Evolutionary conservation across 495 filamentous ascomycete species (phyloP).

Genomic region (Penicillium verhagenii): DNA sequence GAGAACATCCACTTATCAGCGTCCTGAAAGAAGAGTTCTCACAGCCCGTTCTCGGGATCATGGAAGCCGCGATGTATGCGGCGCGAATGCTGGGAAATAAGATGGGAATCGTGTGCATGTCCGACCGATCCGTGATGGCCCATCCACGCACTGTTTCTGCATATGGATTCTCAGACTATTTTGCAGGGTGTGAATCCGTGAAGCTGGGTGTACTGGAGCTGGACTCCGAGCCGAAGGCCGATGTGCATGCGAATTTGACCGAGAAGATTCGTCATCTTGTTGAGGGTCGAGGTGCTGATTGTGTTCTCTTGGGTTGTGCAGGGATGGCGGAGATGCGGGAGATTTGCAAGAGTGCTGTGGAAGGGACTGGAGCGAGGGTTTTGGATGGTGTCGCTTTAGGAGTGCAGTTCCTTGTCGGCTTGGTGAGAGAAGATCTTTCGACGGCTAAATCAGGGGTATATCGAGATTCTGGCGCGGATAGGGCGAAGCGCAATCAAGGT

Average conservation of each 20-base stretch:
- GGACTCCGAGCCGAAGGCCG: not conserved
- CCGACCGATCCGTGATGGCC: not conserved
- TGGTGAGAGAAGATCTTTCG: slow-evolving; percentile 1
- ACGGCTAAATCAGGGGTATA: slow-evolving; percentile 7
- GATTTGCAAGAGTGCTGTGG: not conserved
- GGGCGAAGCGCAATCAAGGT: not conserved
- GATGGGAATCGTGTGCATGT: slow-evolving; percentile 2
- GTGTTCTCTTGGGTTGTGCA: slow-evolving; percentile 6
- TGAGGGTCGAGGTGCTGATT: not conserved
- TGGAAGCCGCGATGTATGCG: slow-evolving; percentile 7
- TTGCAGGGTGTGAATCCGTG: slow-evolving; percentile 1
- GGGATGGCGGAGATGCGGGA: slow-evolving; percentile 6
- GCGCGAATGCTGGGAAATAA: slow-evolving; percentile 3
- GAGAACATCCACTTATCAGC: not conserved
- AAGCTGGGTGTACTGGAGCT: slow-evolving; percentile 2
- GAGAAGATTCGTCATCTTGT: not conserved
- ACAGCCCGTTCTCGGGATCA: slow-evolving; percentile 3
- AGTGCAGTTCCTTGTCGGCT: slow-evolving; percentile 4
- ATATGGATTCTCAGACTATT: slow-evolving; percentile 4
- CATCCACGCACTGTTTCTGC: not conserved
- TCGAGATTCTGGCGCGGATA: not conserved
- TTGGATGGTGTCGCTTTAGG: slow-evolving; percentile 7
- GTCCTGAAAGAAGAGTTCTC: not conserved
- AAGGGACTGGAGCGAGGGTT: not conserved
- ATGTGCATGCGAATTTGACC: not conserved